phyloP scores from a whole-genome alignment of 225 moss, liverwort and hornwort species.

The Thuidium tamariscinum region DNA sequence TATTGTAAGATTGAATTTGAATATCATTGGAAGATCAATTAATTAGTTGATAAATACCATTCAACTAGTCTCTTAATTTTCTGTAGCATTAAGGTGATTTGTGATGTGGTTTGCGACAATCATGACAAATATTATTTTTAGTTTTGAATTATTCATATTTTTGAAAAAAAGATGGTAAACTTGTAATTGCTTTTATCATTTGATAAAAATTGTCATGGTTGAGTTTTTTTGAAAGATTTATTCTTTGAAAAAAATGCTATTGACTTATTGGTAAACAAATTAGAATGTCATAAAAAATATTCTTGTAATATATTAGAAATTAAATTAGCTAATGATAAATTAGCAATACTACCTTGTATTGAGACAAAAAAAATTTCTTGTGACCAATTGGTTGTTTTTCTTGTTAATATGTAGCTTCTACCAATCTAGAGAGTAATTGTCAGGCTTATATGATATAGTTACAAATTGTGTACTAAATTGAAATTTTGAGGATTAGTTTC shows the following conservation, averaged over 20 bases:
- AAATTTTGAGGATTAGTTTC: too few relatives aligned
- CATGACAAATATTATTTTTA: too few relatives aligned
- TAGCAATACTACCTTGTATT: too few relatives aligned
- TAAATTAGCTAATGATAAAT: not conserved
- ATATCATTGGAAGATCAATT: too few relatives aligned
- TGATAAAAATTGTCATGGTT: not conserved
- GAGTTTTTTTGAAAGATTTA: not conserved
- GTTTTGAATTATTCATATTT: not conserved
- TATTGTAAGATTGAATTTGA: not conserved
- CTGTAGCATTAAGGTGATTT: rapidly evolving
- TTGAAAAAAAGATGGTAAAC: not conserved
- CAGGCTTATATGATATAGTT: too few relatives aligned
- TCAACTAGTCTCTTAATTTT: rapidly evolving
- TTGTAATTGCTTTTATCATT: not conserved
- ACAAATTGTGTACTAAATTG: too few relatives aligned
- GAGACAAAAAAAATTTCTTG: too few relatives aligned
- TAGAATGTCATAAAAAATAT: not conserved
- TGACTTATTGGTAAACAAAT: not conserved
- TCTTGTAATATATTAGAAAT: not conserved
- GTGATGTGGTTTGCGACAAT: rapidly evolving
- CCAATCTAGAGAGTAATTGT: too few relatives aligned
- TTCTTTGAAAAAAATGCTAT: not conserved
- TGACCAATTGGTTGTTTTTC: too few relatives aligned
- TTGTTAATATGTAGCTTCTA: too few relatives aligned
- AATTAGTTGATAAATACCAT: not conserved